phyloP scores from a whole-genome alignment of 2,329 filamentous ascomycete species.

The Fusarium avenaceum region DNA sequence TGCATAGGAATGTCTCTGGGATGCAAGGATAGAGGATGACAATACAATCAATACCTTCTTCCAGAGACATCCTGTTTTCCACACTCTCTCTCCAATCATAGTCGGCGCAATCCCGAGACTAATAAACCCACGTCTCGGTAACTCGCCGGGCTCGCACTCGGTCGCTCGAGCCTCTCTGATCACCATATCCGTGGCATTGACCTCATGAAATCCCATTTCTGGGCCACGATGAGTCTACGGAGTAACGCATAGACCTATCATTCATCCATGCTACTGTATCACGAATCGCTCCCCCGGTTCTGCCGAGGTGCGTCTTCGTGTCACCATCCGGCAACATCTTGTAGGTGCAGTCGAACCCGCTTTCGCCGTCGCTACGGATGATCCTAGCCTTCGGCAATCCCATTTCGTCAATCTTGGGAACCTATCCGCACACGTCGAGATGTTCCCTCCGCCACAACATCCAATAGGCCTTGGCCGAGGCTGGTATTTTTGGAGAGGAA shows the following conservation, averaged over 20 bases:
- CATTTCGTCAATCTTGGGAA: constrained; percentile 26
- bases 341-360: constrained; percentile 34
- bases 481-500: constrained; percentile 35
- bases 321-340: constrained; percentile 42
- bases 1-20: constrained; percentile 5
- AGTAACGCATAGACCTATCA: constrained; percentile 20
- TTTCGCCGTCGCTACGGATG: constrained; percentile 32
- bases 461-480: constrained; percentile 32
- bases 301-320: constrained; percentile 45
- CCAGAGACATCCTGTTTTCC: background rate
- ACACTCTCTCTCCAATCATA: background rate
- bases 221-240: constrained; percentile 27
- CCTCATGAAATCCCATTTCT: constrained; percentile 21
- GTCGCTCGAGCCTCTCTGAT: constrained; percentile 14
- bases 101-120: background rate
- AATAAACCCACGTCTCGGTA: background rate
- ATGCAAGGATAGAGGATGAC: constrained; percentile 2
- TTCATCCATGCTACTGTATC: constrained; percentile 27
- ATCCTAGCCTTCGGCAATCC: constrained; percentile 40
- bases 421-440: constrained; percentile 19
- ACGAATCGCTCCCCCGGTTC: constrained; percentile 35
- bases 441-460: constrained; percentile 20
- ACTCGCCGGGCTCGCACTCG: background rate
- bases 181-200: constrained; percentile 13
- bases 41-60: background rate